phyloP scores from a whole-genome alignment of 305 asterid species.

The Solanum hybrid region DNA sequence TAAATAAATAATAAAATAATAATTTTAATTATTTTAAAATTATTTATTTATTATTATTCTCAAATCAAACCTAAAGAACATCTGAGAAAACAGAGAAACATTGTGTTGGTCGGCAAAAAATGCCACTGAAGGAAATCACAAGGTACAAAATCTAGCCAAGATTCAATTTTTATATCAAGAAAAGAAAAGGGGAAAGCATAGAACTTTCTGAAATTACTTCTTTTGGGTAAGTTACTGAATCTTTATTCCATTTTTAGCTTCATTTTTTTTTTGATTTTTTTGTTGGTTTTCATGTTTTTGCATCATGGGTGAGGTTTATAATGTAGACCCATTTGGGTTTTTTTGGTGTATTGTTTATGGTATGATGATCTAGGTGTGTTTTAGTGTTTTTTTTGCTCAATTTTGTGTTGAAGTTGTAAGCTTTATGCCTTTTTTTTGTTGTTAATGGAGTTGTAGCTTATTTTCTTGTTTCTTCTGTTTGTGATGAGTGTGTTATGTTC shows the following conservation, averaged over 20 bases:
- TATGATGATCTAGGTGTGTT: neutral
- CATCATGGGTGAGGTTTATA: neutral
- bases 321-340: neutral
- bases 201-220: neutral
- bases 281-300: neutral
- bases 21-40: neutral
- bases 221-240: neutral
- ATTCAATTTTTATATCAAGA: neutral
- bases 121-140: slow-evolving; percentile 13
- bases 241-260: neutral
- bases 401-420: neutral
- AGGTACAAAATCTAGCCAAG: slow-evolving; percentile 1
- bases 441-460: neutral
- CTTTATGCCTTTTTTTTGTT: neutral
- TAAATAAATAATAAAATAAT: neutral
- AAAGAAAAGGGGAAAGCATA: neutral
- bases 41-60: neutral
- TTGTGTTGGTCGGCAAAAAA: slow-evolving; percentile 10
- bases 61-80: slow-evolving; percentile 19
- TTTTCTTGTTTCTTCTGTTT: neutral
- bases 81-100: slow-evolving; percentile 20
- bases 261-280: neutral
- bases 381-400: neutral
- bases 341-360: neutral
- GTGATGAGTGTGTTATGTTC: neutral